Evolutionary conservation across 1,284 basidiomycete species (phyloP).

Genomic region (Exobasidium rhododendri): DNA sequence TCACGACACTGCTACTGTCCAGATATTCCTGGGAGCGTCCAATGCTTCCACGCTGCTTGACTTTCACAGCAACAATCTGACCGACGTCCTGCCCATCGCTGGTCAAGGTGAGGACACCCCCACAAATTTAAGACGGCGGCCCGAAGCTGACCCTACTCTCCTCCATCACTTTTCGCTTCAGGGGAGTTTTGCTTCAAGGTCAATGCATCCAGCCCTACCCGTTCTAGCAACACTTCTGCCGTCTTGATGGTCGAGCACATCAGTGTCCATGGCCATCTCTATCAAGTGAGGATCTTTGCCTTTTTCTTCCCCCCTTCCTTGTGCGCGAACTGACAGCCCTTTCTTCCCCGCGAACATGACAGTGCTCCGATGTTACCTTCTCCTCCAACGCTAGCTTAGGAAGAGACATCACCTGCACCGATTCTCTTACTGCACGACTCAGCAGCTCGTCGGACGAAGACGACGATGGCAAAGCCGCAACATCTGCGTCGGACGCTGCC

Average conservation of each 20-base stretch:
- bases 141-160: background rate
- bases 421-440: slow-evolving; percentile 2
- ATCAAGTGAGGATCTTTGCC: background rate
- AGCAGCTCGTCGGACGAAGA: too few species aligned
- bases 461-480: too few species aligned
- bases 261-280: slow-evolving; percentile 5
- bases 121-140: background rate
- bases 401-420: background rate
- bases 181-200: slow-evolving; percentile 4
- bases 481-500: too few species aligned
- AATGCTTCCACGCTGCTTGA: background rate
- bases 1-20: slow-evolving; percentile 4
- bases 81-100: background rate
- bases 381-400: background rate
- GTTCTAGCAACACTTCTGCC: background rate
- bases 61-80: slow-evolving; percentile 2
- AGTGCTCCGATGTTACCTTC: slow-evolving; percentile 10
- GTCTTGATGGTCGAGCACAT: slow-evolving; percentile 4
- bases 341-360: too few species aligned
- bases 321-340: background rate
- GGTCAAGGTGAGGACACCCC: slow-evolving; percentile 8
- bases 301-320: background rate
- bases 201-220: background rate
- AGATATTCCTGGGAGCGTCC: background rate
- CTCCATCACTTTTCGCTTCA: background rate